Evolutionary conservation across 2,329 filamentous ascomycete species (phyloP).

Genomic region (Ophiostoma australiae): DNA sequence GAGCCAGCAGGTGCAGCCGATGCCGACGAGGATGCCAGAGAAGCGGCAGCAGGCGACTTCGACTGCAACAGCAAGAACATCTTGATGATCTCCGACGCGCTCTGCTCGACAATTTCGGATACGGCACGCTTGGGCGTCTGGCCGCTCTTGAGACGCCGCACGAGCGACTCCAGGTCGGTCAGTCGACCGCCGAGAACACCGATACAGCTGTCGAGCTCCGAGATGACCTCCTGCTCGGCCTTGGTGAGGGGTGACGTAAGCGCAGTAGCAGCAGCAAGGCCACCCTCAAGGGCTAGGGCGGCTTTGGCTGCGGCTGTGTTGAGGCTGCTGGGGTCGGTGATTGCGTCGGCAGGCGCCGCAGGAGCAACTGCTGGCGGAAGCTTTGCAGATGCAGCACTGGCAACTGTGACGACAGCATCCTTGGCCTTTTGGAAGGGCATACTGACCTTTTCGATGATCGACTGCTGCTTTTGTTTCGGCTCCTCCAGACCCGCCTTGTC

Average conservation of each 20-base stretch:
- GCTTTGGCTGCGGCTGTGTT: constrained; percentile 23
- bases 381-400: neutral
- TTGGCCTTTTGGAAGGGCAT: constrained; percentile 22
- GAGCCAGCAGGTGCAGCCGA: constrained; percentile 22
- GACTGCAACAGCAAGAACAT: constrained; percentile 74
- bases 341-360: neutral
- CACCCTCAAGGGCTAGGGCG: constrained; percentile 15
- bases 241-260: neutral
- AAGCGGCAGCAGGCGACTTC: neutral
- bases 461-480: constrained; percentile 15
- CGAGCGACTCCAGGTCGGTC: constrained; percentile 92
- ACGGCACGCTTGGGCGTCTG: constrained; percentile 78
- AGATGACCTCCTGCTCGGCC: constrained; percentile 44
- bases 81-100: constrained; percentile 84
- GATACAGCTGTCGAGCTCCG: constrained; percentile 76
- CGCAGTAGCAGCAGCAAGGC: neutral
- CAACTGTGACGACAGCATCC: neutral
- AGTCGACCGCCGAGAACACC: constrained; percentile 79
- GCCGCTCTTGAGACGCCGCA: constrained; percentile 81
- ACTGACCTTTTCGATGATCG: constrained; percentile 19
- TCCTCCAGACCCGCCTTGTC: constrained; percentile 11
- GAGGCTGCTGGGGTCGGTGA: constrained; percentile 11
- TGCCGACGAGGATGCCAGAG: neutral
- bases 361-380: neutral
- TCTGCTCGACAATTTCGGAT: constrained; percentile 81